A percentile compares a stretch with the other conserved stretches of the same genome.
phyloP scores from a whole-genome alignment of 176 grass and related monocot species.

The Triticum dicoccoides region DNA sequence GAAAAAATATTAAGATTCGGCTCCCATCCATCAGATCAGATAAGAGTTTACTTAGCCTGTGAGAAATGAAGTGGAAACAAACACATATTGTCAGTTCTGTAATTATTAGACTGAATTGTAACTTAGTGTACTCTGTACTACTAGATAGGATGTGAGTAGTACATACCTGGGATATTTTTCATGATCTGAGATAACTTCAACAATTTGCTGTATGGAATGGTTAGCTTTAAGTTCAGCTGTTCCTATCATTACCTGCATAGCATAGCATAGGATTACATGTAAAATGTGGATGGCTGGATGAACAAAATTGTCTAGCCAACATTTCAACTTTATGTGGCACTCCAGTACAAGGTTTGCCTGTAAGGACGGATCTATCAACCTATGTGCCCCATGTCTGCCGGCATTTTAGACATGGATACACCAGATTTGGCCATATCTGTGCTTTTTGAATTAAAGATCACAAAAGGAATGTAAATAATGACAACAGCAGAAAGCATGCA shows the following conservation, averaged over 20 bases:
- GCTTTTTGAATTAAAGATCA: not conserved
- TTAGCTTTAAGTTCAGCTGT: slow-evolving; percentile 97
- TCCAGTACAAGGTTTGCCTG: slow-evolving; percentile 94
- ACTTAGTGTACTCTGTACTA: not conserved
- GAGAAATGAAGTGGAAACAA: slow-evolving; percentile 27
- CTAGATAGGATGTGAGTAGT: not conserved
- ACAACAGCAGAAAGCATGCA: not conserved
- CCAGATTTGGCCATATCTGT: not conserved
- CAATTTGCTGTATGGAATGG: slow-evolving; percentile 92
- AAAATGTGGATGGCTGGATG: not conserved
- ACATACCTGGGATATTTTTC: slow-evolving; percentile 90
- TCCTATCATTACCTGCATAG: slow-evolving; percentile 79
- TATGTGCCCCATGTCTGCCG: not conserved
- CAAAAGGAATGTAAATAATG: not conserved
- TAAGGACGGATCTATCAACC: slow-evolving; percentile 77
- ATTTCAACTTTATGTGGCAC: slow-evolving; percentile 89
- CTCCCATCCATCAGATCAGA: slow-evolving; percentile 87
- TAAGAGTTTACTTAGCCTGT: slow-evolving; percentile 87
- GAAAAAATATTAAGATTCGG: slow-evolving; percentile 89
- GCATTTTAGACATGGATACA: not conserved
- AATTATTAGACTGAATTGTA: slow-evolving; percentile 10
- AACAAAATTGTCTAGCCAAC: slow-evolving; percentile 39
- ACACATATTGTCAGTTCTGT: slow-evolving; percentile 5
- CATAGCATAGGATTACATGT: slow-evolving; percentile 8
- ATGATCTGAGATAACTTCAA: slow-evolving; percentile 84